Evolutionary conservation across 495 filamentous ascomycete genomes (phyloP).

Genomic region (Penicillium macrosclerotiorum): DNA sequence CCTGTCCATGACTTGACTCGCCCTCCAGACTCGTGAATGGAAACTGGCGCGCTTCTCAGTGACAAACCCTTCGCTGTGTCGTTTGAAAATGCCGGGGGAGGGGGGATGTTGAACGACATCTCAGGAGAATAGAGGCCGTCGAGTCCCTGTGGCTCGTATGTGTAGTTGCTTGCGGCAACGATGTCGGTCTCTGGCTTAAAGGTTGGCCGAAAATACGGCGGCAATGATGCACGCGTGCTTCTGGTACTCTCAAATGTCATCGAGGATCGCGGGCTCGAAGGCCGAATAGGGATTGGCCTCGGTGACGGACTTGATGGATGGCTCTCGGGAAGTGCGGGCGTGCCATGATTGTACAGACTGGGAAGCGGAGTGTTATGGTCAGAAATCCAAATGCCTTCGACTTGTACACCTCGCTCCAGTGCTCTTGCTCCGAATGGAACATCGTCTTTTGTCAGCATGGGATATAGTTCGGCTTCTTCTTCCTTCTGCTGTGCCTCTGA

Average conservation of each 20-base stretch:
- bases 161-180: slow-evolving; percentile 7
- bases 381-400: slow-evolving; percentile 89
- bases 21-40: slow-evolving; percentile 10
- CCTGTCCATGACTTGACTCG: slow-evolving; percentile 4
- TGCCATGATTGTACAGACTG: slow-evolving; percentile 25
- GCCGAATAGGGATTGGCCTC: not conserved
- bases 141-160: slow-evolving; percentile 5
- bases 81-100: slow-evolving; percentile 5
- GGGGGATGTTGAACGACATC: not conserved
- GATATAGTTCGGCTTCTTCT: slow-evolving; percentile 28
- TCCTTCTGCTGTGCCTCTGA: slow-evolving; percentile 64
- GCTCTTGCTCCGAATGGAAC: slow-evolving; percentile 89
- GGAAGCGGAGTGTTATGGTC: slow-evolving; percentile 49
- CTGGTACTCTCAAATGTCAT: not conserved
- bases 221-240: not conserved
- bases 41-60: slow-evolving; percentile 18
- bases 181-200: slow-evolving; percentile 6
- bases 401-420: slow-evolving; percentile 78
- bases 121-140: slow-evolving; percentile 6
- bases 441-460: slow-evolving; percentile 49
- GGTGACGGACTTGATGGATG: slow-evolving; percentile 13
- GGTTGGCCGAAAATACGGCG: not conserved
- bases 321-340: slow-evolving; percentile 16
- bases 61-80: slow-evolving; percentile 2
- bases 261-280: slow-evolving; percentile 1